These are phyloP conservation scores for Epichloe gansuensis DNA, from an alignment of 2,329 filamentous ascomycete genomes.

Conservation along the genomic window DNA sequence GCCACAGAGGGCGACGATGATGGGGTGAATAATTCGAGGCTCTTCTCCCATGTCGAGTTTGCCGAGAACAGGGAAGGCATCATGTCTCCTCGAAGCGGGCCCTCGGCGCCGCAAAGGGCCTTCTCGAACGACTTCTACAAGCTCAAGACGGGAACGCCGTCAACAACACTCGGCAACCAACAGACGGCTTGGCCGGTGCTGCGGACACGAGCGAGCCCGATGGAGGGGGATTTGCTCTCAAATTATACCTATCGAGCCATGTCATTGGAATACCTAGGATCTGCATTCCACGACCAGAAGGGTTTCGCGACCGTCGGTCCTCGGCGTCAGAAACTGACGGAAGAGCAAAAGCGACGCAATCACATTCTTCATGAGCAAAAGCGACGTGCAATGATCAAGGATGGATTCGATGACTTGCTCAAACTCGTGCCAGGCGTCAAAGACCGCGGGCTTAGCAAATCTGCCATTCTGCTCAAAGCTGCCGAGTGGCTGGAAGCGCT, in stretches of 20 bases:
- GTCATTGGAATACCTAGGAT: background rate
- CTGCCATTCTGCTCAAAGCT: constrained; percentile 1
- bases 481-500: constrained; percentile 1
- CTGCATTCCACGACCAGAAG: background rate
- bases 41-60: background rate
- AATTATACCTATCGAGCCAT: background rate
- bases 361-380: constrained; percentile 4
- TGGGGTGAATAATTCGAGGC: background rate
- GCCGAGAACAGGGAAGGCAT: background rate
- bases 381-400: constrained; percentile 3
- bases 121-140: background rate
- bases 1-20: background rate
- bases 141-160: background rate
- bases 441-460: constrained; percentile 1
- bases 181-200: background rate
- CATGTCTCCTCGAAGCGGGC: too few relatives aligned
- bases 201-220: background rate
- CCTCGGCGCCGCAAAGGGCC: too few relatives aligned
- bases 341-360: constrained; percentile 2
- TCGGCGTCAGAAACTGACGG: background rate
- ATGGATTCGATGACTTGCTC: background rate
- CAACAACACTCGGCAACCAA: background rate
- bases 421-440: background rate
- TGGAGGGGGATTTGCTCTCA: background rate
- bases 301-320: background rate